These are phyloP conservation scores for Botrytis deweyae DNA, from an alignment of 2,329 filamentous ascomycete species.

Conservation along the genomic window DNA sequence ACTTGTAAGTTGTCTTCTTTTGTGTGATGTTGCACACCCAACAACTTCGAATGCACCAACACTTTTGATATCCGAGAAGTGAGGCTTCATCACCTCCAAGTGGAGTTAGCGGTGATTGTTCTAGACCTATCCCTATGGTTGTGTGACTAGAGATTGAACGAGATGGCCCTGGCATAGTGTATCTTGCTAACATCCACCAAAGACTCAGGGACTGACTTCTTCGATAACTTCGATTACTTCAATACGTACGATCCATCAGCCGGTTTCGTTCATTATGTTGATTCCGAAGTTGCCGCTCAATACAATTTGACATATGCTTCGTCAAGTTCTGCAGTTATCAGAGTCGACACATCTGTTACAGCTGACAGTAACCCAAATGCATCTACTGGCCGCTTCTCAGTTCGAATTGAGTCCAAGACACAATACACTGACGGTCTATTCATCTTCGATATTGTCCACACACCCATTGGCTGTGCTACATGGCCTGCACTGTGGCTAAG, in stretches of 20 bases:
- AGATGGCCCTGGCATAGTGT: neutral
- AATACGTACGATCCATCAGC: constrained; percentile 45
- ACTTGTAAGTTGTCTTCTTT: constrained; percentile 37
- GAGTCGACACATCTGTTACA: constrained; percentile 59
- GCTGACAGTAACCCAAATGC: constrained; percentile 57
- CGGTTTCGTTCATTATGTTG: constrained; percentile 49
- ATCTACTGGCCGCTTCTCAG: constrained; percentile 37
- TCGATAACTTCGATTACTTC: constrained; percentile 48
- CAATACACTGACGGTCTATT: constrained; percentile 55
- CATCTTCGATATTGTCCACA: constrained; percentile 57
- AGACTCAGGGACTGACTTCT: constrained; percentile 44
- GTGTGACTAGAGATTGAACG: neutral
- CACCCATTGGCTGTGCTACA: constrained; percentile 54
- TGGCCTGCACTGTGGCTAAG: constrained; percentile 63
- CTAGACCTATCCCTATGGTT: neutral
- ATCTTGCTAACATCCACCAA: constrained; percentile 10
- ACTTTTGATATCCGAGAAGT: neutral
- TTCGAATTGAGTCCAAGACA: constrained; percentile 58
- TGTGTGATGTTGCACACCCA: neutral
- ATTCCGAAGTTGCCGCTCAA: constrained; percentile 29
- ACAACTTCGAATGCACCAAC: neutral
- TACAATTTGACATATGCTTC: constrained; percentile 64
- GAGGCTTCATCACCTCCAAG: neutral
- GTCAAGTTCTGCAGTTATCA: constrained; percentile 52
- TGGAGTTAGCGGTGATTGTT: neutral